Evolutionary conservation across 192 early-diverging fungal genomes (phyloP), one percentile per base, ranked within the genome.

Genomic region (Backusella macrospora): DNA sequence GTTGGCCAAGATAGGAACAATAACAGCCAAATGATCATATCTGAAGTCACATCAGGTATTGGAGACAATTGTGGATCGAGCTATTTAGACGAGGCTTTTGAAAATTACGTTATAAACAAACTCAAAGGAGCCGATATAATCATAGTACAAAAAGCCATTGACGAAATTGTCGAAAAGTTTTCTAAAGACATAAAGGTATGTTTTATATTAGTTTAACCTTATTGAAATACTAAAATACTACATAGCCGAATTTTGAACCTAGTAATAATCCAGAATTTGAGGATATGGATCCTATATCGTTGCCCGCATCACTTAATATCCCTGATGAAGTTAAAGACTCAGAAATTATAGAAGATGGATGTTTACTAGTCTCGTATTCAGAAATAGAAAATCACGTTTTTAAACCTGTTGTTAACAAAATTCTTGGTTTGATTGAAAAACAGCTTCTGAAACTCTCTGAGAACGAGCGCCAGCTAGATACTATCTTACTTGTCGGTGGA

Each of bases 401-500:
- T 83, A 85, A 86, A 26, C 84, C 86, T 5, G 85, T 88, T 10
- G 78, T 88, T n/a, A 76, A 75, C 15, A 80, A 86, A 68, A 83
- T 88, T 6, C 40, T 89, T 13, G 76, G 75, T 29, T 63, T 87
- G 62, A 84, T 85, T 55, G 79, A 78, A 46, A 79, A 84, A 42
- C 86, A 87, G 47, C 70, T 87, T n/a, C 71, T 77, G 65, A 79
- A 84, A 48, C 74, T 76, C 37, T 72, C 74, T 9, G 70, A 43
- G n/a, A 81, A 74, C 21, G 49, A 55, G 9, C 49, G 49, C 7
- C 21, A 55, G 5, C 29, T 87, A 73, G 70, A 78, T 52, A 84
- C 86, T 15, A 82, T 87, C 38, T 84, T 87, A 67, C 44, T 87
- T 59, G 84, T 85, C 16, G 86, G 86, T 73, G 86, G 86, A 1